phyloP scores from a whole-genome alignment of 148 eudicot species.

The Chenopodium formosanum region DNA sequence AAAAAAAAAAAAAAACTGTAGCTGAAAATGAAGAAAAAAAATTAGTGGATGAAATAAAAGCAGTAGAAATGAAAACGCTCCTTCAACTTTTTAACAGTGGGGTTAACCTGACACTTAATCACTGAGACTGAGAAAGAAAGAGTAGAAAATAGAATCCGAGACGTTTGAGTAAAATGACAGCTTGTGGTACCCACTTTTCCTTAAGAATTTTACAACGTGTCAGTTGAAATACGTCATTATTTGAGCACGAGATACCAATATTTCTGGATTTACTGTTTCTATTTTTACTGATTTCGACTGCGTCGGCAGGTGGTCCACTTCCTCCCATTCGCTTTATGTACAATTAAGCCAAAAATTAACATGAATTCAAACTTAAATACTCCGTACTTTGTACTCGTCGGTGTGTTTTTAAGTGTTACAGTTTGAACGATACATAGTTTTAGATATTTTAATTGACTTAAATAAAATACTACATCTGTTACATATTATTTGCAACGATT shows the following conservation, averaged over 20 bases:
- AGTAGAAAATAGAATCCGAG: conserved; percentile 4
- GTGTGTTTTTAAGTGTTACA: too few species aligned
- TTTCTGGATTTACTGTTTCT: not conserved
- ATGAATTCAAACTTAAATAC: too few species aligned
- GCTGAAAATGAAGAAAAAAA: too few species aligned
- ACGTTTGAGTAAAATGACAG: conserved; percentile 7
- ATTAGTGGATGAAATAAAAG: too few species aligned
- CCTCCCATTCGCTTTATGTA: too few species aligned
- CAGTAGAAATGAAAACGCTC: not conserved
- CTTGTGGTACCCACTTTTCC: not conserved
- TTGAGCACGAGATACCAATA: not conserved
- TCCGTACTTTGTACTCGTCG: too few species aligned
- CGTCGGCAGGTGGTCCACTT: not conserved
- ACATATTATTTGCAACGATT: too few species aligned
- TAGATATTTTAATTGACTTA: too few species aligned
- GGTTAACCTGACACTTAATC: not conserved
- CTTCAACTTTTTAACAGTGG: not conserved
- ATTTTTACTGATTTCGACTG: not conserved
- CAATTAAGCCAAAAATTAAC: too few species aligned
- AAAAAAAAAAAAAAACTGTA: too few species aligned
- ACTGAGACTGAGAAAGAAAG: not conserved
- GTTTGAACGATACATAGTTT: too few species aligned
- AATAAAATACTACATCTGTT: too few species aligned
- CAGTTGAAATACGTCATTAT: not conserved
- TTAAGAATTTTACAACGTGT: not conserved